Percentiles rank a stretch among this genome's conserved stretches.
Evolutionary conservation across 257 asterid genomes (phyloP).

Genomic region (Nicotiana paniculata): DNA sequence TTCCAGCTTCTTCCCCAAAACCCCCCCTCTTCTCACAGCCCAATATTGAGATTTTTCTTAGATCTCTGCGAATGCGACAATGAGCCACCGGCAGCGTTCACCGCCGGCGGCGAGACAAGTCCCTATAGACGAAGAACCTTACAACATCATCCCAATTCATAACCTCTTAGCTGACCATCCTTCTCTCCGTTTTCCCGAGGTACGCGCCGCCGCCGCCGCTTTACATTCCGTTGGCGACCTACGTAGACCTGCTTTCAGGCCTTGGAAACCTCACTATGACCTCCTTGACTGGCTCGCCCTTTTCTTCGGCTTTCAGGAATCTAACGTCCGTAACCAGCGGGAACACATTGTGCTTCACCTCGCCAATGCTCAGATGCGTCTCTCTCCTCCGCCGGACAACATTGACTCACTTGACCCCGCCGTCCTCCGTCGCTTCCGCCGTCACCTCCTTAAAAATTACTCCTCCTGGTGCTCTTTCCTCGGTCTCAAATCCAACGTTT

Average conservation of each 20-base stretch:
- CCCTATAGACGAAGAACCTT: constrained; percentile 22
- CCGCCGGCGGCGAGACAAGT: constrained; percentile 20
- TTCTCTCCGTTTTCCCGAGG: constrained; percentile 88
- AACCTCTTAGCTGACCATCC: constrained; percentile 95
- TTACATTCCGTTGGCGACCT: constrained; percentile 79
- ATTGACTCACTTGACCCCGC: constrained; percentile 75
- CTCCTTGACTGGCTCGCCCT: constrained; percentile 84
- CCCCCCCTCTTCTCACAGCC: not conserved
- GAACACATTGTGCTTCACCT: constrained; percentile 87
- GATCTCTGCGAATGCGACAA: constrained; percentile 45
- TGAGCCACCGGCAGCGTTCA: constrained; percentile 47
- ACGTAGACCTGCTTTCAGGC: constrained; percentile 65
- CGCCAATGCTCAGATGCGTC: constrained; percentile 96
- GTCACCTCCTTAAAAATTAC: constrained; percentile 57
- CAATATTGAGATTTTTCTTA: not conserved
- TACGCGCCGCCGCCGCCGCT: constrained; percentile 83
- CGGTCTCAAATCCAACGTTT: constrained; percentile 62
- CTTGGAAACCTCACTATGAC: constrained; percentile 76
- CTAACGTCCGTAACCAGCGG: constrained; percentile 78
- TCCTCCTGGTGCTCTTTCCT: constrained; percentile 87
- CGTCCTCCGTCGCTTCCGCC: constrained; percentile 81
- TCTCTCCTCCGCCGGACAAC: constrained; percentile 87
- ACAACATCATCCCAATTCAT: constrained; percentile 79
- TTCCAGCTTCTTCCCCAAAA: not conserved
- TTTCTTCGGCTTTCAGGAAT: constrained; percentile 81